Percentiles rank a stretch among this genome's conserved stretches.
Evolutionary conservation across 805 yeast genomes (phyloP).

Genomic region (Saccharomycopsis vini): DNA sequence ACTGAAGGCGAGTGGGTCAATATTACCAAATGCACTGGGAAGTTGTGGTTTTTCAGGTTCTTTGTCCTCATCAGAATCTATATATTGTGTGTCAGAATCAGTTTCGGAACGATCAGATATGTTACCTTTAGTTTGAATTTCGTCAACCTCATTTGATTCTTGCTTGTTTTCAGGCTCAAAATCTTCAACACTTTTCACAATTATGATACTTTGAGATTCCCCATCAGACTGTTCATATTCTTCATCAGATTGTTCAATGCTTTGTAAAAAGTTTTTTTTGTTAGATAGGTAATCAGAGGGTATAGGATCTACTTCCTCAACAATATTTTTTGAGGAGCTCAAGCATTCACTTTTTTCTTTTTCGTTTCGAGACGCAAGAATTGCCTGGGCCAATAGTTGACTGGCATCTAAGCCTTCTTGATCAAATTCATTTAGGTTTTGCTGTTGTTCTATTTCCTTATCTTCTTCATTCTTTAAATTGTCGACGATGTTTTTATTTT

Average conservation of each 20-base stretch:
- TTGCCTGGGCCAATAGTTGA: slow-evolving; percentile 1
- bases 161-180: not conserved
- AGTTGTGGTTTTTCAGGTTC: not conserved
- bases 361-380: not conserved
- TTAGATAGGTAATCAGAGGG: too few relatives aligned
- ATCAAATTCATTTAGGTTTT: not conserved
- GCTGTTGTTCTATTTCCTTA: not conserved
- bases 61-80: not conserved
- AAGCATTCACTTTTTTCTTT: not conserved
- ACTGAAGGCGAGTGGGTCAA: slow-evolving; percentile 1
- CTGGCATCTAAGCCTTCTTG: not conserved
- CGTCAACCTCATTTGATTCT: not conserved
- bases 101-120: too few relatives aligned
- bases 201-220: not conserved
- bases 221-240: slow-evolving; percentile 1
- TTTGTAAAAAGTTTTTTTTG: too few relatives aligned
- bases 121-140: too few relatives aligned
- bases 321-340: not conserved
- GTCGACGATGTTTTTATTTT: not conserved
- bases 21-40: not conserved
- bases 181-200: not conserved
- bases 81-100: not conserved
- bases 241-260: not conserved
- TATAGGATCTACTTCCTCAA: not conserved
- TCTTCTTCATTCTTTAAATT: not conserved